A percentile compares a stretch with the other conserved stretches of the same genome.
Conservation (phyloP, 805 yeast genomes). For the Lipomyces anomalus region DNA sequence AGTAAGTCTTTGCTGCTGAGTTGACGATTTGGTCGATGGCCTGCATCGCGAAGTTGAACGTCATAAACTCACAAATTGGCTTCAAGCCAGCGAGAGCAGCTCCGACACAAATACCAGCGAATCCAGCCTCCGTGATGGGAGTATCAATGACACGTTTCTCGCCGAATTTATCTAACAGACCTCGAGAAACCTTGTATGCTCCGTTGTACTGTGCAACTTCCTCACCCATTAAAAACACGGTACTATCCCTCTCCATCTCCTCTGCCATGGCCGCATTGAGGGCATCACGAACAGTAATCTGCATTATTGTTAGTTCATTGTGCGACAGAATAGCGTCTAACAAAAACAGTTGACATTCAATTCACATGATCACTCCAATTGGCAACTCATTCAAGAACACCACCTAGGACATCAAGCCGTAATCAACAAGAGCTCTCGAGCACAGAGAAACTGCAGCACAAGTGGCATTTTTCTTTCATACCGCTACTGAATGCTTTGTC, state of each 20-base stretch:
- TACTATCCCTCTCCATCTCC: conserved; percentile 93
- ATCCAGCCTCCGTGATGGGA: conserved; percentile 99
- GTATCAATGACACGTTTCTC: conserved; percentile 91
- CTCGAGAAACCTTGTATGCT: conserved; percentile 96
- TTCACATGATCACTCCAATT: no score
- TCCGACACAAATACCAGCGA: conserved; percentile 91
- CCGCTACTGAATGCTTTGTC: no score
- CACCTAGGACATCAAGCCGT: no score
- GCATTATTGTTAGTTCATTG: no score
- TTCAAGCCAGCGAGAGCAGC: conserved; percentile 94
- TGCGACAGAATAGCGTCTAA: no score
- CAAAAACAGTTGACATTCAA: no score
- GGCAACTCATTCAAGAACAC: no score
- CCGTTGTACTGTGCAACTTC: conserved; percentile 99
- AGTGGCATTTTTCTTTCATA: no score
- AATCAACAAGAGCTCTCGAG: no score
- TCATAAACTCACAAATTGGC: conserved; percentile 98
- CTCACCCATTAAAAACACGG: conserved; percentile 94
- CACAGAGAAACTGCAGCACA: no score
- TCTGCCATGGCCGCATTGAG: conserved; percentile 91
- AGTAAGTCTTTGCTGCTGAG: conserved; percentile 97
- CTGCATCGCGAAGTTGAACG: conserved; percentile 99
- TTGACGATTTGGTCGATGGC: conserved; percentile 97
- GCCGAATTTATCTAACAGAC: conserved; percentile 90
- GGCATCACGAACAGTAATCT: conserved; percentile 94